Base-by-base conservation (phyloP, 495 filamentous ascomycete genomes). In the Talaromyces thailandensis region DNA sequence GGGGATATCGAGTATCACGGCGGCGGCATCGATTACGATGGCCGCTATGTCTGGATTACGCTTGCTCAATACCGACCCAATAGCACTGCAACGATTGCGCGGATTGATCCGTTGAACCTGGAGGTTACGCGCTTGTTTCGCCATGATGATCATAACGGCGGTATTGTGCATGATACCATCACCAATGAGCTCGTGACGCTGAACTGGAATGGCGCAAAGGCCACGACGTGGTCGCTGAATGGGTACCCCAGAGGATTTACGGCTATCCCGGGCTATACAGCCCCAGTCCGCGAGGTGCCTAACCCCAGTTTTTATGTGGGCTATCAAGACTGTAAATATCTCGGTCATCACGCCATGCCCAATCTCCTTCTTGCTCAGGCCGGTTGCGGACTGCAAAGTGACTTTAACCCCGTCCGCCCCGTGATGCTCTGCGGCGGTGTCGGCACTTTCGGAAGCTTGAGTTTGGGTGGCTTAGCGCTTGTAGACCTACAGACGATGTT, bases 271-370 rank as follows among this genome's bases (percentile, higher is more conserved):
- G 63, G 48, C n/a, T 73, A 74, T 31, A 70, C 67, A 0, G 21
- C 56, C 2, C 71, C 71, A 0, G 56, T 62, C 35, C 55, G 62
- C 1, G 56, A 60, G 2, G 53, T 66, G 32, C 58, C 58, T 6
- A 70, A 72, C 35, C 69, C 68, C 1, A 72, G 69, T 31, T 68
- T 69, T 59, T 76, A 64, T 48, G 61, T 70, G 28, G 73, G 74
- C 43, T 73, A 75, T 60, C 72, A 76, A 60, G 74, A 73, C 64
- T 76, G 73, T 66, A 75, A 76, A 61, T 76, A 72, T 26, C 65
- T 76, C 9, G 73, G 73, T 11, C 72, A 69, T 59, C 66, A 68
- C 14, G 28, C 35, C 1, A 40, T 66, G 7, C 67, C 67, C 3
- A 37, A 21, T 26, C 28, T 31, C 25, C 53, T 66, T 9, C 28